A percentile compares a stretch with the other conserved stretches of the same genome.
phyloP scores from a whole-genome alignment of 805 yeast genomes.

The Ogataea philodendri region DNA sequence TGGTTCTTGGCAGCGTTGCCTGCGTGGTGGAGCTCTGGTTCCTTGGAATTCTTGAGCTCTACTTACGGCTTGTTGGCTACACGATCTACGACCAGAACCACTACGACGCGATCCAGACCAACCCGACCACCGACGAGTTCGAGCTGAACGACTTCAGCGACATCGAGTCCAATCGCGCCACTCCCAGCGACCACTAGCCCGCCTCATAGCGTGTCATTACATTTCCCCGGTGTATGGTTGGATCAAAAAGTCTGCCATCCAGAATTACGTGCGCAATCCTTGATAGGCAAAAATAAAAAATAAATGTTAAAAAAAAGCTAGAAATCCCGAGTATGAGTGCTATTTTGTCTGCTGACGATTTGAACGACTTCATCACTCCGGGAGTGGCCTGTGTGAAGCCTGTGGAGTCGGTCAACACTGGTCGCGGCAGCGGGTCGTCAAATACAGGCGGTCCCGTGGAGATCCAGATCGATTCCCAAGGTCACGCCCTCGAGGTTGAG shows the following conservation, averaged over 20 bases:
- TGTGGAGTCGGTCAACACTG: slow-evolving; percentile 42
- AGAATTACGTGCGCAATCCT: slow-evolving; percentile 1
- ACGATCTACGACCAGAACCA: slow-evolving; percentile 14
- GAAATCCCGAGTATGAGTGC: slow-evolving; percentile 63
- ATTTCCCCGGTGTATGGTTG: slow-evolving; percentile 3
- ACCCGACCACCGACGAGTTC: slow-evolving; percentile 17
- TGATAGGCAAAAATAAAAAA: slow-evolving; percentile 11
- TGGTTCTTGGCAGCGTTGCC: slow-evolving; percentile 70
- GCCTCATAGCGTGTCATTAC: slow-evolving; percentile 1
- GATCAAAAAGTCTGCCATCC: slow-evolving; percentile 3
- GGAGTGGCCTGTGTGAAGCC: slow-evolving; percentile 96
- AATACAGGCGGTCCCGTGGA: slow-evolving; percentile 43
- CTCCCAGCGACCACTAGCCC: slow-evolving; percentile 18
- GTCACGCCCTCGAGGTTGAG: slow-evolving; percentile 67
- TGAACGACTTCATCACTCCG: slow-evolving; percentile 92
- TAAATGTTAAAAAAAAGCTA: slow-evolving; percentile 1
- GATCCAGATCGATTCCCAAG: slow-evolving; percentile 57
- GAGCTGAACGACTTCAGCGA: slow-evolving; percentile 32
- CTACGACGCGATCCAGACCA: slow-evolving; percentile 15
- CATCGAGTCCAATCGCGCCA: slow-evolving; percentile 20
- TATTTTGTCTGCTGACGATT: slow-evolving; percentile 79
- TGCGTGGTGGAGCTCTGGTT: slow-evolving; percentile 69
- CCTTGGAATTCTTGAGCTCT: slow-evolving; percentile 55
- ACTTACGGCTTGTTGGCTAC: slow-evolving; percentile 44
- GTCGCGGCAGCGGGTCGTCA: slow-evolving; percentile 31